These are phyloP conservation scores for Hyaloscypha finlandica DNA, from an alignment of 495 filamentous ascomycete species.

Conservation along the genomic window DNA sequence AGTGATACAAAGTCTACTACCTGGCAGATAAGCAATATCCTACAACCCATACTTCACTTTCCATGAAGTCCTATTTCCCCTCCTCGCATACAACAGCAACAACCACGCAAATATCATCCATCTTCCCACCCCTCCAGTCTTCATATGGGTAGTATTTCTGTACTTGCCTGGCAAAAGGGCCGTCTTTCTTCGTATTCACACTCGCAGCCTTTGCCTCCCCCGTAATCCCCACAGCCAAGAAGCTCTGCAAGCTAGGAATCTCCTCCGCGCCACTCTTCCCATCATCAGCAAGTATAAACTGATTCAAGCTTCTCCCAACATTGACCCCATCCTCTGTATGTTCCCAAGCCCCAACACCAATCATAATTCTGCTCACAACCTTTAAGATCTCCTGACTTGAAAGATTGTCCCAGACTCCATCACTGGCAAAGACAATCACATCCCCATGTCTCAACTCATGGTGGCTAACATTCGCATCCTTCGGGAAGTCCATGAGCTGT, in stretches of 20 bases:
- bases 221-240: slow-evolving; percentile 76
- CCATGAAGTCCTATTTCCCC: slow-evolving; percentile 17
- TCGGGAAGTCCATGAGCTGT: slow-evolving; percentile 76
- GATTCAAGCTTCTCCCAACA: slow-evolving; percentile 55
- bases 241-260: slow-evolving; percentile 62
- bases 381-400: slow-evolving; percentile 83
- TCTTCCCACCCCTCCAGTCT: slow-evolving; percentile 81
- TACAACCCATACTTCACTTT: background rate
- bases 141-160: slow-evolving; percentile 83
- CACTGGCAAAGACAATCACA: slow-evolving; percentile 86
- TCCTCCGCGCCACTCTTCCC: slow-evolving; percentile 26
- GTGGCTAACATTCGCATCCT: slow-evolving; percentile 77
- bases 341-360: slow-evolving; percentile 70
- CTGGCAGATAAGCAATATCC: slow-evolving; percentile 1
- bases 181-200: slow-evolving; percentile 72
- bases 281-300: slow-evolving; percentile 50
- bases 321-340: slow-evolving; percentile 56
- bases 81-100: slow-evolving; percentile 70
- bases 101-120: slow-evolving; percentile 87
- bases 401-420: slow-evolving; percentile 98
- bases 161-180: slow-evolving; percentile 93
- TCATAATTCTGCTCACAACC: slow-evolving; percentile 76
- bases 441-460: slow-evolving; percentile 84
- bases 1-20: slow-evolving; percentile 4
- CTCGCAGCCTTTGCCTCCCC: slow-evolving; percentile 83